Base-by-base conservation (phyloP, 345 rosid species). In the Streptanthus diversifolius region DNA sequence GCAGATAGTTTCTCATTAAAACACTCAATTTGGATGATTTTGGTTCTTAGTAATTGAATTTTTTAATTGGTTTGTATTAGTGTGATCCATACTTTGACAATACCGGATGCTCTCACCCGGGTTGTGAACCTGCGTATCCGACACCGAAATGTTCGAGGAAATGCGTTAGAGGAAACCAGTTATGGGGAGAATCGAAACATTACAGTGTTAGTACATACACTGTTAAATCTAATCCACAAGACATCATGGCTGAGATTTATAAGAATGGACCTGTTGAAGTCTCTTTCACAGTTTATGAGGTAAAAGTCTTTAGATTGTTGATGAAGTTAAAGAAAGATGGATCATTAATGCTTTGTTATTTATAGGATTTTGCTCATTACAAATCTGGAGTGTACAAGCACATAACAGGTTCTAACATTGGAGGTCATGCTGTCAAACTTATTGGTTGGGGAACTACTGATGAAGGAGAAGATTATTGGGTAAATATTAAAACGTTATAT, bases 221-320 rank as follows among this genome's bases (percentile, higher is more conserved):
- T 80, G 83, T 95, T 36, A 39, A 71, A 22, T 89, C 96, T 54
- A 80, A 88, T 70, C 95, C 89, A 36, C 18, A 82, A 58, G 80
- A 77, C 61, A 86, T 95, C 36, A 95, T 95, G 99, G 91, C 91
- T 17, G 97, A 91, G 83, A 64, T 91, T 80, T 90, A 85, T 58
- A 83, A 77, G 76, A 85, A 91, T 60, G 99, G 99, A 79, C 99
- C 99, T 29, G 90, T 91, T 61, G 99, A 95, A 74, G 99, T 91
- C 72, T 56, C 93, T 71, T 91, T 88, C 80, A 83, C 97, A 0
- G 97, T 95, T 66, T 95, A 82, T 84, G 96, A 95, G 97, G 99
- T 91, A 1, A 18, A 0, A 11, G 6, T 21, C 19, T 52, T 29
- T 7, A 24, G 7, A 33, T 57, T 30, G 15, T 65, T 19, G 30